phyloP scores from a whole-genome alignment of 1,284 basidiomycete species.

The Inonotus obliquus region DNA sequence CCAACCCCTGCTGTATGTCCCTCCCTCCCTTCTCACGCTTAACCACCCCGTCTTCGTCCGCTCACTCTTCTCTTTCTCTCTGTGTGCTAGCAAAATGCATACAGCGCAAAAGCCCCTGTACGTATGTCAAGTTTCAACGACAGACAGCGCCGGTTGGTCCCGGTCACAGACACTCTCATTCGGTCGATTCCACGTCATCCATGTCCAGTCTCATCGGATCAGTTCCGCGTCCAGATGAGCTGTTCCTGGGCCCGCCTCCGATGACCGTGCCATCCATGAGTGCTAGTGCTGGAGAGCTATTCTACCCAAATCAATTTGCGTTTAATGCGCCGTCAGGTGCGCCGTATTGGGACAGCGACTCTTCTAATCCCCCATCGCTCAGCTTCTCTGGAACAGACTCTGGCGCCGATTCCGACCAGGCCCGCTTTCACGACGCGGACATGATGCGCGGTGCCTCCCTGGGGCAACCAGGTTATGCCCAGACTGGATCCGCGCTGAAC shows the following conservation, averaged over 20 bases:
- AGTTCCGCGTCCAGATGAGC: conserved; percentile 18
- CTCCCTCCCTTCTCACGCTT: conserved; percentile 13
- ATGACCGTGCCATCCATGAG: conserved; percentile 18
- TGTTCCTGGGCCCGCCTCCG: conserved; percentile 18
- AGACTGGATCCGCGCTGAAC: conserved; percentile 1
- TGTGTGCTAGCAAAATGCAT: conserved; percentile 63
- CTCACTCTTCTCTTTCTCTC: background rate
- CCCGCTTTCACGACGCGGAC: conserved; percentile 5
- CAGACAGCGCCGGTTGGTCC: conserved; percentile 74
- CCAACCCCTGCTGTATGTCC: conserved; percentile 67
- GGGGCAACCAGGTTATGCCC: background rate
- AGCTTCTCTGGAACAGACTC: conserved; percentile 18
- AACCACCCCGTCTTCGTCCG: conserved; percentile 3
- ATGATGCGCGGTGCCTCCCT: background rate
- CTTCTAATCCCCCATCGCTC: conserved; percentile 12
- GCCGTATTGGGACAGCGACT: conserved; percentile 14
- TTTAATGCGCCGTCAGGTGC: conserved; percentile 14
- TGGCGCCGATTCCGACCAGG: conserved; percentile 12
- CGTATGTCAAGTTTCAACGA: conserved; percentile 81
- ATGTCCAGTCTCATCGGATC: conserved; percentile 4
- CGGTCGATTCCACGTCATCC: conserved; percentile 13
- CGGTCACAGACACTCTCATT: conserved; percentile 37
- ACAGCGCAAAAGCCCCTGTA: conserved; percentile 71
- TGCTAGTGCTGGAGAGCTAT: conserved; percentile 9
- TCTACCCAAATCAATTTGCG: conserved; percentile 16